Evolutionary conservation across 2,329 filamentous ascomycete genomes (phyloP), one percentile per base, ranked within the genome.

Genomic region (Aspergillus sojae): DNA sequence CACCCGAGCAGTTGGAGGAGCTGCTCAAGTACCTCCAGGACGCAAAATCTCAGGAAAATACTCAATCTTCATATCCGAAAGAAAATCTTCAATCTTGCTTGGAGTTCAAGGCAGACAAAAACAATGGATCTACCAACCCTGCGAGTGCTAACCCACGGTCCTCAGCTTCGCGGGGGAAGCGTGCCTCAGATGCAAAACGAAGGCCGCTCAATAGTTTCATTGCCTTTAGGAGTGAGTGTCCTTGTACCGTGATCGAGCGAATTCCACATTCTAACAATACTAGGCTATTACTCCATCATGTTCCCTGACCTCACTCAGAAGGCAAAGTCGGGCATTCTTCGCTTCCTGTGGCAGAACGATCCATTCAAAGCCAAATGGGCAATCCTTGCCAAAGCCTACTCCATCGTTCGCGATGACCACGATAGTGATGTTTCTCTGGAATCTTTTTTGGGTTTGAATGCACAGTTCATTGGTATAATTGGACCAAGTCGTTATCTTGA

Each of bases 311-410:
- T 78, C 56, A 80, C 80, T 43, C 85, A 87, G 75, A 86, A 86
- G 75, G 77, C 78, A 46, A 82, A 84, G 60, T 87, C 85, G 46
- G 80, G 79, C 16, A 77, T 82, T 65, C 72, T 87, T 63, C 81
- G 78, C 26, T 71, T 73, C 34, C 76, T 86, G 64, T 87, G 85
- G 85, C 73, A 79, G 56, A 74, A 77, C 41, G 84, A 87, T 66
- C 78, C 77, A 54, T 82, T 81, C 75, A 80, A 84, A 68, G 77
- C 79, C 63, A 81, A 84, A 67, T 86, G 84, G 84, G 78, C 78
- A 55, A 75, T 87, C 63, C 73, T 86, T 62, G 82, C 84, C 55
- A 85, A 85, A 70, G 82, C 84, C 21, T 87, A 85, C 78, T 86
- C 84, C 36, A 79, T 81, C 64, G 77, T 85, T 55, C 81, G 84